Conservation (phyloP, 2,329 filamentous ascomycete genomes). For the Curvularia lunata region DNA sequence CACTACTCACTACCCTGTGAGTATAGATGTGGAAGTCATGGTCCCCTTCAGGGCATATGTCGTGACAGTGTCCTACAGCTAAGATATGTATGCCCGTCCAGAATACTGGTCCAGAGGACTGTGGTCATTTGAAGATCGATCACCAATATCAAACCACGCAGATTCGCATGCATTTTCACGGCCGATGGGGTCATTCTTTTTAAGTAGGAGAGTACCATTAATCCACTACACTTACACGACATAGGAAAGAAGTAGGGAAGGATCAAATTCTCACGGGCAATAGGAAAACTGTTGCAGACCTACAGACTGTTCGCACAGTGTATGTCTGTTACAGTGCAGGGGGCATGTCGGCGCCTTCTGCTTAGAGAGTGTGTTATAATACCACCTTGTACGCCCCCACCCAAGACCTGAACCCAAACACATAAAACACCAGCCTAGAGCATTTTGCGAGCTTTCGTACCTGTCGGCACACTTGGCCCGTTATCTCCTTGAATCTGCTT, state of each 20-base stretch:
- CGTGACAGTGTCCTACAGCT: background rate
- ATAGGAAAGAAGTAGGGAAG: constrained; percentile 4
- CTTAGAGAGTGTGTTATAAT: constrained; percentile 9
- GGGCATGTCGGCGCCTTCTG: constrained; percentile 13
- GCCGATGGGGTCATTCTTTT: background rate
- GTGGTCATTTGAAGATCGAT: background rate
- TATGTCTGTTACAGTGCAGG: constrained; percentile 10
- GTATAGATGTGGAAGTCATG: background rate
- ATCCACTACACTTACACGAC: constrained; percentile 12
- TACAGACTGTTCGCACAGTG: constrained; percentile 1
- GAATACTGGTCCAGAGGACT: no score
- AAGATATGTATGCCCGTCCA: background rate
- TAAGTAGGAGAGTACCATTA: constrained; percentile 10
- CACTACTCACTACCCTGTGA: no score
- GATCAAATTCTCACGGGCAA: constrained; percentile 13
- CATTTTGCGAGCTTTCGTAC: constrained; percentile 2
- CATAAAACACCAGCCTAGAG: constrained; percentile 10
- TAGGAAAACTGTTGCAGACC: constrained; percentile 9
- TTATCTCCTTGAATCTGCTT: background rate
- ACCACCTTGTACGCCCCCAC: constrained; percentile 8
- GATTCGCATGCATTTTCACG: background rate
- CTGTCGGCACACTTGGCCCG: background rate
- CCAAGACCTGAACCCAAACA: constrained; percentile 8
- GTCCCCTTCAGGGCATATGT: background rate
- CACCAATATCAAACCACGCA: background rate